phyloP scores from a whole-genome alignment of 176 grass and related monocot genomes.

The Poa annua region DNA sequence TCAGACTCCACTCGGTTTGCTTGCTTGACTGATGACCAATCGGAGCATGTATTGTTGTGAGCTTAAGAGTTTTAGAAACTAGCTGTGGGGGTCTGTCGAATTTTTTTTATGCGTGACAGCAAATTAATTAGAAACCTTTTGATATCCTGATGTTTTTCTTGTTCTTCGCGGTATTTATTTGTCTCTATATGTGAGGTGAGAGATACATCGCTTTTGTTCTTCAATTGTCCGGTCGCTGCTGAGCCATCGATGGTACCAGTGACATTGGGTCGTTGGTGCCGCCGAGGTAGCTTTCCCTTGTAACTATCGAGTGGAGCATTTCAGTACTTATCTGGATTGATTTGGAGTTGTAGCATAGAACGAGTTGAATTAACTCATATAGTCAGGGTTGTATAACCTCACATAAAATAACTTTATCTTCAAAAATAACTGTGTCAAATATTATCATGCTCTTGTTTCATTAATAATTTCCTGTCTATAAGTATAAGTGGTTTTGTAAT shows the following conservation, averaged over 20 bases:
- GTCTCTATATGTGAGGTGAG: not conserved
- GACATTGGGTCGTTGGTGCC: not conserved
- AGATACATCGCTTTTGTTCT: slow-evolving; percentile 27
- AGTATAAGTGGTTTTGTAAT: not conserved
- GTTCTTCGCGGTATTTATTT: not conserved
- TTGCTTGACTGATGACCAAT: too few species aligned
- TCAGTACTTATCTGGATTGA: not conserved
- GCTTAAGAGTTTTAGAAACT: slow-evolving; percentile 16
- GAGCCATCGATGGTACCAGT: not conserved
- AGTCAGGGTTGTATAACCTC: too few species aligned
- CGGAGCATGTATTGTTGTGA: not conserved
- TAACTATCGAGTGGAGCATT: slow-evolving; percentile 9
- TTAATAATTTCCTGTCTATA: not conserved
- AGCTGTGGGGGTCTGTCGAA: not conserved
- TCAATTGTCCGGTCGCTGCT: slow-evolving; percentile 15
- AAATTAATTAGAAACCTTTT: not conserved
- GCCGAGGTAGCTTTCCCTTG: slow-evolving; percentile 31
- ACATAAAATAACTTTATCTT: not conserved
- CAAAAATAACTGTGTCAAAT: not conserved
- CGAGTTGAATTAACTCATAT: not conserved
- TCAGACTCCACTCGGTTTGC: too few species aligned
- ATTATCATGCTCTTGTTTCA: not conserved
- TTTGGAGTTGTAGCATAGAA: not conserved
- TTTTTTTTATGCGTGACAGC: not conserved
- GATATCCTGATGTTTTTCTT: not conserved